A percentile compares a stretch with the other conserved stretches of the same genome.
Evolutionary conservation across 1,284 basidiomycete species (phyloP).

Genomic region (Ustilago curta): DNA sequence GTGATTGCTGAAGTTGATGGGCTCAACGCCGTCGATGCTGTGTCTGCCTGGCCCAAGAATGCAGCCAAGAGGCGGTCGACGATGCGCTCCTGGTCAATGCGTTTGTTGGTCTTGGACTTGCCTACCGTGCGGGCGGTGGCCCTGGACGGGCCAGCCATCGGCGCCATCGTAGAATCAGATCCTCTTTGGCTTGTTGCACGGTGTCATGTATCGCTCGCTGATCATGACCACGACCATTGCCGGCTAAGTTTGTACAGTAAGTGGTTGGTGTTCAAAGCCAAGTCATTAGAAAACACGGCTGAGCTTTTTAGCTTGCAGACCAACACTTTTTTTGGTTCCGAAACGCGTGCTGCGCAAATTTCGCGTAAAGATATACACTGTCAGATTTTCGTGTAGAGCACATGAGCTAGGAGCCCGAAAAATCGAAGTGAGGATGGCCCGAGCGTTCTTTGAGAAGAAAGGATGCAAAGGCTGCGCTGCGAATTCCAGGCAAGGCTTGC

Average conservation of each 20-base stretch:
- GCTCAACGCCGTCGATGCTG: not conserved
- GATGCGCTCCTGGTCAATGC: conserved; percentile 41
- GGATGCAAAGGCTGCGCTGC: not conserved
- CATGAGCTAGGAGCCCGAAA: not conserved
- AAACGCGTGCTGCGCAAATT: conserved; percentile 8
- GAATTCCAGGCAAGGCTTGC: conserved; percentile 2
- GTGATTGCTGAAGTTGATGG: not conserved
- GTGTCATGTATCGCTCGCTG: not conserved
- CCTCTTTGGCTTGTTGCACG: not conserved
- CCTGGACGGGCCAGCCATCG: conserved; percentile 25
- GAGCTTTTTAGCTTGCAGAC: not conserved
- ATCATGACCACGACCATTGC: not conserved
- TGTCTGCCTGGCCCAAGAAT: conserved; percentile 9
- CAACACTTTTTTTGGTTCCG: conserved; percentile 17
- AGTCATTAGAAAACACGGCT: not conserved
- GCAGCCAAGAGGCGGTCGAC: conserved; percentile 26
- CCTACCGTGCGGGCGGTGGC: conserved; percentile 10
- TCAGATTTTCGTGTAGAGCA: not conserved
- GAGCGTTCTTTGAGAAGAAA: not conserved
- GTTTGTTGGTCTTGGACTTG: conserved; percentile 36
- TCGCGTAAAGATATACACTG: conserved; percentile 5
- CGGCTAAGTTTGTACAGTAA: not conserved
- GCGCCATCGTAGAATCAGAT: conserved; percentile 7
- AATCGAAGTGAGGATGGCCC: conserved; percentile 1
- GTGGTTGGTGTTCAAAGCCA: not conserved